phyloP scores from a whole-genome alignment of 2,329 filamentous ascomycete species.

The Xylaria arbuscula region DNA sequence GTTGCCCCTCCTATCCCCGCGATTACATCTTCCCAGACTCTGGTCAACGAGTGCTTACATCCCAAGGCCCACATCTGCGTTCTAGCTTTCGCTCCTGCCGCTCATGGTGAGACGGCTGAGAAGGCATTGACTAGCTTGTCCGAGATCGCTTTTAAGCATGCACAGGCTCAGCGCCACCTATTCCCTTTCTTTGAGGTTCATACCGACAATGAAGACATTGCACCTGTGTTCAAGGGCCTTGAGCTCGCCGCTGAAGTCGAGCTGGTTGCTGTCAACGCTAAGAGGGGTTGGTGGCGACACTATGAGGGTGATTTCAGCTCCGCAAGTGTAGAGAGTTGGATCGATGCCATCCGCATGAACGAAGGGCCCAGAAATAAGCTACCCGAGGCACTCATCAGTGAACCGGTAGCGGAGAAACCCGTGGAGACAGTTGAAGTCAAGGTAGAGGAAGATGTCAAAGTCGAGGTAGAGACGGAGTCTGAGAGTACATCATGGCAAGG shows the following conservation, averaged over 20 bases:
- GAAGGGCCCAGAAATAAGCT: conserved; percentile 84
- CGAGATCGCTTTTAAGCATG: conserved; percentile 80
- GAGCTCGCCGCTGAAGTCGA: conserved; percentile 71
- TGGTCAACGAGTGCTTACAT: conserved; percentile 78
- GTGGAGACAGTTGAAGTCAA: conserved; percentile 58
- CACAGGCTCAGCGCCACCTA: conserved; percentile 71
- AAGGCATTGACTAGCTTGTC: conserved; percentile 73
- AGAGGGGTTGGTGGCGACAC: conserved; percentile 85
- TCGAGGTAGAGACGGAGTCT: conserved; percentile 47
- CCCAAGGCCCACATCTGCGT: conserved; percentile 85
- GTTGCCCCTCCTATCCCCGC: conserved; percentile 71
- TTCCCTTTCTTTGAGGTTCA: conserved; percentile 88
- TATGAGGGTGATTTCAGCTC: conserved; percentile 72
- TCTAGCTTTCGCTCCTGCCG: conserved; percentile 74
- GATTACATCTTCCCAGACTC: conserved; percentile 71
- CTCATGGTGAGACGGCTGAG: conserved; percentile 62
- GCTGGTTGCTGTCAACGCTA: conserved; percentile 84
- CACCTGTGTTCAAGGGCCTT: conserved; percentile 69
- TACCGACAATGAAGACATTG: conserved; percentile 66
- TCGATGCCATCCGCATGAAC: conserved; percentile 90
- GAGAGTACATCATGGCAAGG: conserved; percentile 48
- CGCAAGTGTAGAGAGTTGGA: conserved; percentile 80
- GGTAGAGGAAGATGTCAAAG: conserved; percentile 50
- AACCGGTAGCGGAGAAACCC: conserved; percentile 52
- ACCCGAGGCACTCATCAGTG: conserved; percentile 67